Percentiles rank a stretch among this genome's conserved stretches.
These are phyloP conservation scores for Elaeagnus macrophylla DNA, from an alignment of 306 rosid species.

Conservation along the genomic window DNA sequence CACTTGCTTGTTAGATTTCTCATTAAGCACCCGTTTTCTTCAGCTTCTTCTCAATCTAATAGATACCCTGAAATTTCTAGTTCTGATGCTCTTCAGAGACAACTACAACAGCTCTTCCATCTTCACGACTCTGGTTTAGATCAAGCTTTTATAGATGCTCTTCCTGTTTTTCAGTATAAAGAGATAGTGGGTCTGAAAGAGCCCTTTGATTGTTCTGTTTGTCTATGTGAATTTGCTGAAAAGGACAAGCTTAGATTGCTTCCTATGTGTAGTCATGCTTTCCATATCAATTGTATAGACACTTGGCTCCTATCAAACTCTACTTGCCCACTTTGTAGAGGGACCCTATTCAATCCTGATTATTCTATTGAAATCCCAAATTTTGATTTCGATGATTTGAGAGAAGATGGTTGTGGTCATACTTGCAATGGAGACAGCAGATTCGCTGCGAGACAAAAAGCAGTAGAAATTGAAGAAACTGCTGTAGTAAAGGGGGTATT, in stretches of 20 bases:
- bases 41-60: constrained; percentile 48
- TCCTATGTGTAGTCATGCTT: constrained; percentile 95
- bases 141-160: constrained; percentile 94
- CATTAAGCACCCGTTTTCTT: constrained; percentile 64
- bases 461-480: constrained; percentile 57
- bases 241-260: constrained; percentile 85
- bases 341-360: constrained; percentile 58
- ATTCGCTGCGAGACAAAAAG: constrained; percentile 41
- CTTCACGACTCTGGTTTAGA: constrained; percentile 95
- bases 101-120: constrained; percentile 89
- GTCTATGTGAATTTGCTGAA: constrained; percentile 75
- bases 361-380: constrained; percentile 64
- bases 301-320: constrained; percentile 94
- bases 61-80: constrained; percentile 64
- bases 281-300: constrained; percentile 84
- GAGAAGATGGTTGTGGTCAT: constrained; percentile 67
- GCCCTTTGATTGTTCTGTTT: constrained; percentile 94
- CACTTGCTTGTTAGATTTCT: constrained; percentile 94
- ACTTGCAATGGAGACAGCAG: constrained; percentile 42
- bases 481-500: constrained; percentile 56
- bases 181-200: constrained; percentile 87
- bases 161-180: constrained; percentile 86
- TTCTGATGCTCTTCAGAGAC: constrained; percentile 89
- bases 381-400: constrained; percentile 62
- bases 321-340: constrained; percentile 91